Base-by-base conservation (phyloP, 352 stramenopile genomes). In the Phytophthora europaea region DNA sequence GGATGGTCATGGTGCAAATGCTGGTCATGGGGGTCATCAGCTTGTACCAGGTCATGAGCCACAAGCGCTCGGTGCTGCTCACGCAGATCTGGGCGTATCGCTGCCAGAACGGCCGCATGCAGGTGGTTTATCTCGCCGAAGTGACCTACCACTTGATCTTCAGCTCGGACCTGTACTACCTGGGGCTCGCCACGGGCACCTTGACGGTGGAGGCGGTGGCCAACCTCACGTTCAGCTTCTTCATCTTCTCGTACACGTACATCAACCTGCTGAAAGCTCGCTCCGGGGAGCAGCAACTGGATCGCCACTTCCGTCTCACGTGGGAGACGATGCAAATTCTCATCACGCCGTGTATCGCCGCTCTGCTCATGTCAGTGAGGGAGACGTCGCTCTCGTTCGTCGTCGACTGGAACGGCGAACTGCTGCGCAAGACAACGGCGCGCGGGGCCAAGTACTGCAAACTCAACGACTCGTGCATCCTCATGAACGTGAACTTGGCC, bases 401-500 rank as follows among this genome's bases (percentile, higher is more conserved):
- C 20, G 52, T 77, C 22, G 38, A 53, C 13, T 40, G 43, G 23
- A 77, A 77, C 16, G 65, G 64, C 3, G 70, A 73, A 47, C 16
- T 77, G 12, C 31, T 77, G 18, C 64, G 70, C 9, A 77, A 73
- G 20, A 73, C 64, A 33, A 66, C 58, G 0, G 54, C 33, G 0
- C 64, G 70, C 5, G 64, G 70, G 2, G 58, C 64, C 5, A 68
- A 53, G 1, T 72, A 68, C 23, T 76, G 69, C 58, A 33, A 40
- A n/a, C 53, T 73, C 3, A 68, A 59, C 34, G 67, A 73, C n/a
- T 75, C 67, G 12, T 76, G 69, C 38, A 72, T 76, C 26, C 22
- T 70, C 33, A 56, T 70, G 16, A 64, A 63, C 10, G 55, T 59
- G 10, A 72, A 72, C 9, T 65, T 76, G 61, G 54, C 33, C 20